Evolutionary conservation across 352 stramenopile species (phyloP).

Genomic region (Aphanomyces stellatus): DNA sequence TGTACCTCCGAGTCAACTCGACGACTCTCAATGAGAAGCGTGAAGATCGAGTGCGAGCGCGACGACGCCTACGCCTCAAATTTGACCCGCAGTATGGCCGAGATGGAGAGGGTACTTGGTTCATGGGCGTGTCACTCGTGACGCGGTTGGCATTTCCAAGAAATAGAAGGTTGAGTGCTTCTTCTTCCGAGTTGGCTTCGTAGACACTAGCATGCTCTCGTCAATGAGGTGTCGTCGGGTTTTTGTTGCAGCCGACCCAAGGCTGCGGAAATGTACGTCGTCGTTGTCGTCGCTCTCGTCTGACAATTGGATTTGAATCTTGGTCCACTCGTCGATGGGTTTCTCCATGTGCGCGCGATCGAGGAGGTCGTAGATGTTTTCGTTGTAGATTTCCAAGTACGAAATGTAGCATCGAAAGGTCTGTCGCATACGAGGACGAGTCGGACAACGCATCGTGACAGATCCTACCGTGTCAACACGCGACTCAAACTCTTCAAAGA

Average conservation of each 20-base stretch:
- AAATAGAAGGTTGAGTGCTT: conserved; percentile 94
- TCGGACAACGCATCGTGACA: too few species aligned
- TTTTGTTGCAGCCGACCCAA: conserved; percentile 32
- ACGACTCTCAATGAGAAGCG: conserved; percentile 84
- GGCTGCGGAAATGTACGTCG: conserved; percentile 73
- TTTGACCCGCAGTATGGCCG: neutral
- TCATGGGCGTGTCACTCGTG: conserved; percentile 95
- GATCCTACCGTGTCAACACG: conserved; percentile 29
- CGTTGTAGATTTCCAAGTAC: conserved; percentile 97
- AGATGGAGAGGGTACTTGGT: conserved; percentile 42
- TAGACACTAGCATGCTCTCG: conserved; percentile 37
- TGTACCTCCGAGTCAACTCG: conserved; percentile 55
- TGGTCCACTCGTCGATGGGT: conserved; percentile 74
- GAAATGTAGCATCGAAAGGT: conserved; percentile 92
- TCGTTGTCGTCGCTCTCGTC: conserved; percentile 71
- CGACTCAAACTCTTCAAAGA: conserved; percentile 84
- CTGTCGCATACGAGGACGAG: too few species aligned
- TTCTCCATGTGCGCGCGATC: conserved; percentile 46
- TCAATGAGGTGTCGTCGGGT: neutral
- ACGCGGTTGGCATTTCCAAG: conserved; percentile 94
- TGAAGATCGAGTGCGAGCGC: conserved; percentile 94
- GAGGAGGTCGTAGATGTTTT: conserved; percentile 92
- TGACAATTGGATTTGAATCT: conserved; percentile 46
- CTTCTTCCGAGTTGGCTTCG: conserved; percentile 81
- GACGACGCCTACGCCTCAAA: conserved; percentile 5